Conservation (phyloP, 305 asterid species). For the Rubia tinctorum region DNA sequence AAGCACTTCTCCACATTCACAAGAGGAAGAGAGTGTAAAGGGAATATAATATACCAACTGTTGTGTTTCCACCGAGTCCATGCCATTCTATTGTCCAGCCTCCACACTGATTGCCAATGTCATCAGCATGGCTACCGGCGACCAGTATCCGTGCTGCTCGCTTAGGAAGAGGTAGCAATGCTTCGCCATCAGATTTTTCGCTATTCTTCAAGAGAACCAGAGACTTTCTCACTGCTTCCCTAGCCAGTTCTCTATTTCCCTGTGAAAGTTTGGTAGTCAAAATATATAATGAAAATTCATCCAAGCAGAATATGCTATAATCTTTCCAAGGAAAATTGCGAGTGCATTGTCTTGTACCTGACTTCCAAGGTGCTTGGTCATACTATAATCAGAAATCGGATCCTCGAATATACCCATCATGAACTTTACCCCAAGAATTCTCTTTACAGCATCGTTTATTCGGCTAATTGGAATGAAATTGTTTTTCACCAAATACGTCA, state of each 20-base stretch:
- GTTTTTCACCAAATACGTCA: slow-evolving; percentile 39
- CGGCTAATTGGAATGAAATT: slow-evolving; percentile 49
- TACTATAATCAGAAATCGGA: slow-evolving; percentile 61
- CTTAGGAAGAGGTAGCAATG: slow-evolving; percentile 27
- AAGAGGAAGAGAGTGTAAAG: slow-evolving; percentile 1
- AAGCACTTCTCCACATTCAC: not conserved
- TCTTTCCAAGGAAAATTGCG: not conserved
- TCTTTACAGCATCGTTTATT: slow-evolving; percentile 66
- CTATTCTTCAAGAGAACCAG: slow-evolving; percentile 29
- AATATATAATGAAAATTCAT: not conserved
- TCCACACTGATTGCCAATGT: slow-evolving; percentile 29
- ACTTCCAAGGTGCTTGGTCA: slow-evolving; percentile 56
- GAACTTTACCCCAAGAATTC: slow-evolving; percentile 71
- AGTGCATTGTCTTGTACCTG: slow-evolving; percentile 31
- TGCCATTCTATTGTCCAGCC: slow-evolving; percentile 34
- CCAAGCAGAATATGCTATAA: not conserved
- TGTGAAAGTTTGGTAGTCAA: slow-evolving; percentile 24
- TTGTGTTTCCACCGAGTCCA: slow-evolving; percentile 22
- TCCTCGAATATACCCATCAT: slow-evolving; percentile 66
- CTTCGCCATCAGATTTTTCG: slow-evolving; percentile 16
- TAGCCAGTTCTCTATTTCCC: slow-evolving; percentile 29
- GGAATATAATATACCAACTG: slow-evolving; percentile 36
- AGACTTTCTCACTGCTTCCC: slow-evolving; percentile 33
- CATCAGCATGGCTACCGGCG: slow-evolving; percentile 28
- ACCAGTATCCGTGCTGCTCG: slow-evolving; percentile 20